A percentile compares a stretch with the other conserved stretches of the same genome.
Conservation (phyloP, 331 rosid species). For the Telfairia occidentalis region DNA sequence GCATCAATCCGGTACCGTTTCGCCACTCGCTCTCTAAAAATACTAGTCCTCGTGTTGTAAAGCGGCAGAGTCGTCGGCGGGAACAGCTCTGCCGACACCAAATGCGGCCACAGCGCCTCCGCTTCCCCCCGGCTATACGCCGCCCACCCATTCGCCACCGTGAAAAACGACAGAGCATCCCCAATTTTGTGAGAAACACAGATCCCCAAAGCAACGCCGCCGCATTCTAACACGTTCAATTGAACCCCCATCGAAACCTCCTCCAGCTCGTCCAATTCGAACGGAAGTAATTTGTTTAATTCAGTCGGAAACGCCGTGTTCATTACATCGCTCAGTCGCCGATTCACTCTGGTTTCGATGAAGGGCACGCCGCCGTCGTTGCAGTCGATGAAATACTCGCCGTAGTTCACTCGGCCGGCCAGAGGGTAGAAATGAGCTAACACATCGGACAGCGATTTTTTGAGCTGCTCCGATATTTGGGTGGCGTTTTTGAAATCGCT, state of each 20-base stretch:
- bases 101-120: neutral
- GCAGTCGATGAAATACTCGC: slow-evolving; percentile 26
- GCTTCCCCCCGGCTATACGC: slow-evolving; percentile 12
- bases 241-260: slow-evolving; percentile 39
- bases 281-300: slow-evolving; percentile 35
- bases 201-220: slow-evolving; percentile 35
- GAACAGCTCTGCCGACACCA: slow-evolving; percentile 20
- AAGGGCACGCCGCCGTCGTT: slow-evolving; percentile 38
- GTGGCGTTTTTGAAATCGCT: neutral
- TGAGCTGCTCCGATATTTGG: slow-evolving; percentile 27
- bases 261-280: slow-evolving; percentile 25
- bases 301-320: slow-evolving; percentile 23
- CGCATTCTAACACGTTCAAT: slow-evolving; percentile 35
- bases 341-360: slow-evolving; percentile 28
- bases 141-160: slow-evolving; percentile 17
- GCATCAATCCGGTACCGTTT: slow-evolving; percentile 19
- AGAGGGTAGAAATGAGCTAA: slow-evolving; percentile 40
- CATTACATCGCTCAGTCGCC: slow-evolving; percentile 19
- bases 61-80: slow-evolving; percentile 17
- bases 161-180: slow-evolving; percentile 36
- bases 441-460: slow-evolving; percentile 35
- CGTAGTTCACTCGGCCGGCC: slow-evolving; percentile 26
- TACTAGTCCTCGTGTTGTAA: slow-evolving; percentile 13
- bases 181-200: slow-evolving; percentile 45
- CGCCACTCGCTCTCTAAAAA: slow-evolving; percentile 1